A percentile compares a stretch with the other conserved stretches of the same genome.
Evolutionary conservation across 106 monocot genomes (phyloP).

Genomic region (Phalaenopsis equestris): DNA sequence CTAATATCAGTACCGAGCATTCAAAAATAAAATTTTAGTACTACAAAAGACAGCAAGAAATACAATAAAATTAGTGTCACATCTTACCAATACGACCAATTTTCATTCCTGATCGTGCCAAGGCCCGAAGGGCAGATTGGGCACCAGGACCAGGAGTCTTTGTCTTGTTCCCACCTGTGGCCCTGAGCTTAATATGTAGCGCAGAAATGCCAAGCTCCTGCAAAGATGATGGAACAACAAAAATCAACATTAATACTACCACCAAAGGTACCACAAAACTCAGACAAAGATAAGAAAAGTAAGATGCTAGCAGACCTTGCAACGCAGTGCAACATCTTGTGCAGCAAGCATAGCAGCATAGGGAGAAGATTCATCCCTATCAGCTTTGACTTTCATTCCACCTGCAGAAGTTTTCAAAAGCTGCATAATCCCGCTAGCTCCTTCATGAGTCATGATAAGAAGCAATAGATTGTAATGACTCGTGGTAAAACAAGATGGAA

Average conservation of each 20-base stretch:
- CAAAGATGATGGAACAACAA: not conserved
- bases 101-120: conserved; percentile 76
- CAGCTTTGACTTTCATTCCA: conserved; percentile 82
- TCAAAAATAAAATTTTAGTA: too few species aligned
- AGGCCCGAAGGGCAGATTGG: conserved; percentile 62
- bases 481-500: too few species aligned
- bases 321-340: conserved; percentile 62
- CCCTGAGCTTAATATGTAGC: conserved; percentile 68
- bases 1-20: too few species aligned
- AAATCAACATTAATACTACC: not conserved
- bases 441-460: too few species aligned
- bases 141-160: conserved; percentile 75
- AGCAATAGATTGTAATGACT: too few species aligned
- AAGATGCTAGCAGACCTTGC: conserved; percentile 32
- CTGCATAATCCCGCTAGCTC: not conserved
- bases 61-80: not conserved
- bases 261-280: not conserved
- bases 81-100: conserved; percentile 67
- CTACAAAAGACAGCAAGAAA: not conserved
- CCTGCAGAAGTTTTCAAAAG: conserved; percentile 19
- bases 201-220: conserved; percentile 70
- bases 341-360: conserved; percentile 83
- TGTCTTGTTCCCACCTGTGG: conserved; percentile 76
- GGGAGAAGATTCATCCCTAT: conserved; percentile 72
- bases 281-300: not conserved